A percentile compares a stretch with the other conserved stretches of the same genome.
Conservation (phyloP, 177 flowering plant genomes). For the Vitis hybrid region DNA sequence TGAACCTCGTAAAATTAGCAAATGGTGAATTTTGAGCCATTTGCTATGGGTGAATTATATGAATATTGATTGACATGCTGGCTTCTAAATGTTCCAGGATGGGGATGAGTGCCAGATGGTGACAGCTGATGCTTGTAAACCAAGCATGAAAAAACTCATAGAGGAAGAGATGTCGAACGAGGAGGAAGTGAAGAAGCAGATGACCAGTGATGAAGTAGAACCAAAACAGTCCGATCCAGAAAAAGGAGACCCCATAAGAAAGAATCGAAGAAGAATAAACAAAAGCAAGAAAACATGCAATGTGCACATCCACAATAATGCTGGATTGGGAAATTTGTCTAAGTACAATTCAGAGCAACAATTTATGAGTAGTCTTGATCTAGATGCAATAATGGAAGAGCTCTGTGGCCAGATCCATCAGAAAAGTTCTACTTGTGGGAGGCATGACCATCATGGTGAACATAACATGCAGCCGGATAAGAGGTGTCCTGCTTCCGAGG, state of each 20-base stretch:
- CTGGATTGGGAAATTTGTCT: too few relatives aligned
- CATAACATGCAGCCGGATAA: conserved; percentile 12
- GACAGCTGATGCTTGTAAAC: conserved; percentile 25
- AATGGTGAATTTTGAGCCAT: too few relatives aligned
- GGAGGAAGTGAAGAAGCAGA: conserved; percentile 24
- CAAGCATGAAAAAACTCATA: conserved; percentile 64
- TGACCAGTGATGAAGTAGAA: conserved; percentile 18
- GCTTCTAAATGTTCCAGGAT: conserved; percentile 31
- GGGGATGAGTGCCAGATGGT: conserved; percentile 17
- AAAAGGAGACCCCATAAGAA: conserved; percentile 18
- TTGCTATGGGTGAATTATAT: too few relatives aligned
- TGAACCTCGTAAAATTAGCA: too few relatives aligned
- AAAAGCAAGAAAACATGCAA: conserved; percentile 31
- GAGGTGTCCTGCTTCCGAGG: conserved; percentile 25
- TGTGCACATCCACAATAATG: conserved; percentile 15
- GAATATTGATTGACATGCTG: too few relatives aligned
- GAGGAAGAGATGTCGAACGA: conserved; percentile 60
- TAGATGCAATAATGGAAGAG: conserved; percentile 43
- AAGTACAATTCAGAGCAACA: conserved; percentile 7
- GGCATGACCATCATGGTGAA: conserved; percentile 24
- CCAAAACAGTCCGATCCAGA: conserved; percentile 15
- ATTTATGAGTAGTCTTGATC: conserved; percentile 18
- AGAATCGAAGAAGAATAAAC: conserved; percentile 26
- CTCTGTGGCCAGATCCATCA: conserved; percentile 31
- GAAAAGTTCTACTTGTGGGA: conserved; percentile 17